Evolutionary conservation across 129 eudicot genomes (phyloP).

Genomic region (Scalesia atractyloides): DNA sequence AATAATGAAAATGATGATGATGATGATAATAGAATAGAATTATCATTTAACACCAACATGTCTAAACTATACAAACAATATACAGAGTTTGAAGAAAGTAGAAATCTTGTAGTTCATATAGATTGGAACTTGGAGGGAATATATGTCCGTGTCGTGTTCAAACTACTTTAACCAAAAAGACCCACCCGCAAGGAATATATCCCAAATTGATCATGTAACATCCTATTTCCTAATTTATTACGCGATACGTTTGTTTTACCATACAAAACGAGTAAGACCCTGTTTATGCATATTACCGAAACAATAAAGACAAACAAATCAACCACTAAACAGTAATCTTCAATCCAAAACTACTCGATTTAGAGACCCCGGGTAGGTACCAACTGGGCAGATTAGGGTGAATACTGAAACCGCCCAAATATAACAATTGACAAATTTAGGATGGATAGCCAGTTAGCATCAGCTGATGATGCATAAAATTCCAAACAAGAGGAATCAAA

Average conservation of each 20-base stretch:
- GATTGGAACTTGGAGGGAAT: not conserved
- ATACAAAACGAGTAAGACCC: constrained; percentile 10
- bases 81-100: not conserved
- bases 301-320: not conserved
- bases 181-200: not conserved
- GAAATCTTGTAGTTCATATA: not conserved
- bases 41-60: too few relatives aligned
- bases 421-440: constrained; percentile 8
- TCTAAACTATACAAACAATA: constrained; percentile 10
- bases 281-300: not conserved
- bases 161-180: constrained; percentile 1
- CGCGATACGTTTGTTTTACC: constrained; percentile 3
- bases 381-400: not conserved
- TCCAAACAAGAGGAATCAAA: constrained; percentile 27
- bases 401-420: not conserved
- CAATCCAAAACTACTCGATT: constrained; percentile 10
- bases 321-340: not conserved
- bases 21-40: not conserved
- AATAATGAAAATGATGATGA: too few relatives aligned
- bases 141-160: not conserved
- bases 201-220: constrained; percentile 20
- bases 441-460: constrained; percentile 8
- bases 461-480: constrained; percentile 5
- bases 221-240: constrained; percentile 5
- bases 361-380: constrained; percentile 11